These are phyloP conservation scores for Schrenkiella parvula DNA, from an alignment of 345 rosid genomes.

Conservation along the genomic window DNA sequence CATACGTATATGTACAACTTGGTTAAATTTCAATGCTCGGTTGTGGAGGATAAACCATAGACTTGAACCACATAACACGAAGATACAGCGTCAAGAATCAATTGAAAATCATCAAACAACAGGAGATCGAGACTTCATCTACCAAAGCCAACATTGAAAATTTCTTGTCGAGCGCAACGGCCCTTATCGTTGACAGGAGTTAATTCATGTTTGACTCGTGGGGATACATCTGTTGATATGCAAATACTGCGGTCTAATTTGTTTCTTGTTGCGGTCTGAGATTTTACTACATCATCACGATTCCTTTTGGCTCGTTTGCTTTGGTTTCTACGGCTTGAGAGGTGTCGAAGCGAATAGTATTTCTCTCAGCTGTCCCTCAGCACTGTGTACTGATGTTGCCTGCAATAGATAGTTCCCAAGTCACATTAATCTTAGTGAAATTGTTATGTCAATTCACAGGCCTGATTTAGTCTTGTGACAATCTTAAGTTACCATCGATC, in stretches of 20 bases:
- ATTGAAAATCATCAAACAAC: not conserved
- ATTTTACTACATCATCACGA: slow-evolving; percentile 12
- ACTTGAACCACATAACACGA: not conserved
- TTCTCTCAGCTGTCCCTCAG: slow-evolving; percentile 71
- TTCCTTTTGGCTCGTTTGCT: slow-evolving; percentile 50
- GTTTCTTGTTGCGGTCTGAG: not conserved
- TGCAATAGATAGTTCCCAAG: slow-evolving; percentile 32
- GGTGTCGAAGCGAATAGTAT: slow-evolving; percentile 51
- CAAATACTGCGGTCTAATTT: not conserved
- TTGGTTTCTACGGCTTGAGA: slow-evolving; percentile 36
- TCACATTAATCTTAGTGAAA: not conserved
- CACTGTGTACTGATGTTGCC: slow-evolving; percentile 74
- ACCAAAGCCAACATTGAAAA: not conserved
- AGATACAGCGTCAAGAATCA: slow-evolving; percentile 4
- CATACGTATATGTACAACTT: not conserved
- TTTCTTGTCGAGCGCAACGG: not conserved
- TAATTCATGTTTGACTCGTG: slow-evolving; percentile 6
- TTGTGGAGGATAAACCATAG: not conserved
- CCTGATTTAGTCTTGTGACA: not conserved
- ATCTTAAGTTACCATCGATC: not conserved
- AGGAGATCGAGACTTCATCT: not conserved
- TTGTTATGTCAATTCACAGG: not conserved
- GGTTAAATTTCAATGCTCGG: not conserved
- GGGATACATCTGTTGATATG: not conserved
- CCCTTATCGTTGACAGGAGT: not conserved